Conservation (phyloP, 164 flowering plant species). For the Platanus orientalis region DNA sequence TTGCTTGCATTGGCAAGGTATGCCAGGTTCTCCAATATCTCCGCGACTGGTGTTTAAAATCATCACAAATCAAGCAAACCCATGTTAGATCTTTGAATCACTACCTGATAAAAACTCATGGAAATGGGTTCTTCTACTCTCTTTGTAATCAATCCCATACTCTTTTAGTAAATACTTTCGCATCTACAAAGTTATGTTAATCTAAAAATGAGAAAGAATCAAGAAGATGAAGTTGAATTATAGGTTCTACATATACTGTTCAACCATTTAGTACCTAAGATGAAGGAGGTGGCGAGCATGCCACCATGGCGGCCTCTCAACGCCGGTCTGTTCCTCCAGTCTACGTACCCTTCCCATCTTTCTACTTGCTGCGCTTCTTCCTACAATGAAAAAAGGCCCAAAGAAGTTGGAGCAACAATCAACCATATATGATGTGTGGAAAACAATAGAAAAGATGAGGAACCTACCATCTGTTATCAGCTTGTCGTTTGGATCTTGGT, state of each 20-base stretch:
- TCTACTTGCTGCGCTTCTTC: constrained; percentile 31
- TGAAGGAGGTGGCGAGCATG: constrained; percentile 68
- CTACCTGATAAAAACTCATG: too few species aligned
- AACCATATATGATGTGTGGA: background rate
- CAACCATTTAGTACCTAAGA: constrained; percentile 43
- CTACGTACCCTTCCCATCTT: constrained; percentile 65
- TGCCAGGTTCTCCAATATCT: constrained; percentile 77
- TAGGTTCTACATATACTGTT: background rate
- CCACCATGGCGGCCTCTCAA: constrained; percentile 72
- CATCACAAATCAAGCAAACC: background rate
- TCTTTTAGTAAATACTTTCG: too few species aligned
- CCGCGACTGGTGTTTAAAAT: constrained; percentile 42
- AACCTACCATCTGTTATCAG: constrained; percentile 42
- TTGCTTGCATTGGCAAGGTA: constrained; percentile 83
- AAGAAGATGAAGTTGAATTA: background rate
- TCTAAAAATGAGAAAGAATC: too few species aligned
- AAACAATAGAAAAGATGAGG: background rate
- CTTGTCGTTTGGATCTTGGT: constrained; percentile 13
- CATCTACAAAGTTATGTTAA: too few species aligned
- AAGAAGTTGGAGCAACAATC: background rate
- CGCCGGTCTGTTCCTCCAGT: constrained; percentile 71
- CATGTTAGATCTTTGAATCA: background rate
- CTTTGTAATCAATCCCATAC: too few species aligned
- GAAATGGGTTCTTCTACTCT: too few species aligned
- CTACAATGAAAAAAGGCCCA: constrained; percentile 20